A percentile compares a stretch with the other conserved stretches of the same genome.
These are phyloP conservation scores for Bipolaris cookei DNA, from an alignment of 2,329 filamentous ascomycete species.

Conservation along the genomic window DNA sequence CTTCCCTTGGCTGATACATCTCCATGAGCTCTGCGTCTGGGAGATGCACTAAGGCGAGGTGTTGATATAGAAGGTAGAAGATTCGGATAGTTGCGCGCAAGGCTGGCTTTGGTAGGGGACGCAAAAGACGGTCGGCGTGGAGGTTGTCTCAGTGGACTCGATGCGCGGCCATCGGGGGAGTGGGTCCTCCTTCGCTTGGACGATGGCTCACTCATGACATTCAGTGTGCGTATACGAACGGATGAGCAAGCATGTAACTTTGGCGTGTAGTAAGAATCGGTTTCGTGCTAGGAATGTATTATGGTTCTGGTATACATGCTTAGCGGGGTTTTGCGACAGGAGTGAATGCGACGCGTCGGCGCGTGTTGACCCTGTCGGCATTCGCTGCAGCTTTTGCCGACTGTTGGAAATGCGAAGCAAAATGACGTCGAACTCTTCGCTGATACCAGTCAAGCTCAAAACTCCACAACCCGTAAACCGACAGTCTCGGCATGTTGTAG, in stretches of 20 bases:
- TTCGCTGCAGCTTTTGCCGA: constrained; percentile 37
- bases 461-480: background rate
- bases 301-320: background rate
- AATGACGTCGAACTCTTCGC: constrained; percentile 41
- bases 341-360: constrained; percentile 37
- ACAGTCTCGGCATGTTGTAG: constrained; percentile 11
- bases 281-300: constrained; percentile 3
- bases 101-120: constrained; percentile 51
- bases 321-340: constrained; percentile 12
- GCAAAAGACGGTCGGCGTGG: constrained; percentile 47
- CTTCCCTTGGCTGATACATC: constrained; percentile 26
- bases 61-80: constrained; percentile 31
- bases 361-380: constrained; percentile 34
- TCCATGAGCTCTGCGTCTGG: constrained; percentile 14
- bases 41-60: constrained; percentile 16
- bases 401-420: constrained; percentile 31
- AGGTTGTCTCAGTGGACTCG: constrained; percentile 40
- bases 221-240: background rate
- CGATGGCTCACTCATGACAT: constrained; percentile 41
- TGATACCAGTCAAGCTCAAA: constrained; percentile 17
- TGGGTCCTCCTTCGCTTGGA: constrained; percentile 46
- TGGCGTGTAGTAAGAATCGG: background rate
- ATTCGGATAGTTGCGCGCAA: constrained; percentile 48
- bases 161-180: constrained; percentile 32
- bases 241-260: background rate